Percentiles rank a stretch among this genome's conserved stretches.
Conservation (phyloP, 257 asterid species). For the Striga asiatica region DNA sequence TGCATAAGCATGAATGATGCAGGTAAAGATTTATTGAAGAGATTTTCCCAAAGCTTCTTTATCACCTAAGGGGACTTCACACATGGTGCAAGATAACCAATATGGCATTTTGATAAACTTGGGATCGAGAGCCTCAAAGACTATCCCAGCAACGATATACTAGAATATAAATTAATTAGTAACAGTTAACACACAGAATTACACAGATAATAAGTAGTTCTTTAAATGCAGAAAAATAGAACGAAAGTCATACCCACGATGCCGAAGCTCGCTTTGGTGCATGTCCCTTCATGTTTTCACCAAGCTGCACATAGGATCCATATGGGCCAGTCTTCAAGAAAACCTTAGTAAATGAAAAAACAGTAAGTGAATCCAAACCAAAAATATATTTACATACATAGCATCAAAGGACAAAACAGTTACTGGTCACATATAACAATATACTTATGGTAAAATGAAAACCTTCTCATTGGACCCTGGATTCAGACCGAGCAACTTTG, state of each 20-base stretch:
- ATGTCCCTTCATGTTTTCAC: conserved; percentile 81
- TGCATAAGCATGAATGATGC: neutral
- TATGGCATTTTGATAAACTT: neutral
- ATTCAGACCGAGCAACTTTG: conserved; percentile 61
- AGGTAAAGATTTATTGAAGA: neutral
- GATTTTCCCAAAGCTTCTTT: neutral
- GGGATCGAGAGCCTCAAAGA: neutral
- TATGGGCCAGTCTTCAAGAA: conserved; percentile 80
- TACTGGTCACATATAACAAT: conserved; percentile 2
- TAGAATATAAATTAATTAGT: neutral
- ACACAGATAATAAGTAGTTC: neutral
- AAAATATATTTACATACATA: neutral
- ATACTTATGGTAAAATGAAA: neutral
- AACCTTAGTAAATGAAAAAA: conserved; percentile 30
- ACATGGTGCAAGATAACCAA: neutral
- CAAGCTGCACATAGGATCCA: conserved; percentile 85
- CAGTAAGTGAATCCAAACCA: conserved; percentile 7
- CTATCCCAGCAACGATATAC: neutral
- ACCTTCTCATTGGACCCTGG: conserved; percentile 81
- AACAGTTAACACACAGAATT: neutral
- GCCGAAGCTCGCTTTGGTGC: conserved; percentile 72
- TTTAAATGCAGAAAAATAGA: conserved; percentile 12
- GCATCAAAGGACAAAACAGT: neutral
- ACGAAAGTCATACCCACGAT: conserved; percentile 38
- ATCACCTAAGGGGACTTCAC: neutral